Evolutionary conservation across 2,329 filamentous ascomycete species (phyloP).

Genomic region (Helminthosporium solani): DNA sequence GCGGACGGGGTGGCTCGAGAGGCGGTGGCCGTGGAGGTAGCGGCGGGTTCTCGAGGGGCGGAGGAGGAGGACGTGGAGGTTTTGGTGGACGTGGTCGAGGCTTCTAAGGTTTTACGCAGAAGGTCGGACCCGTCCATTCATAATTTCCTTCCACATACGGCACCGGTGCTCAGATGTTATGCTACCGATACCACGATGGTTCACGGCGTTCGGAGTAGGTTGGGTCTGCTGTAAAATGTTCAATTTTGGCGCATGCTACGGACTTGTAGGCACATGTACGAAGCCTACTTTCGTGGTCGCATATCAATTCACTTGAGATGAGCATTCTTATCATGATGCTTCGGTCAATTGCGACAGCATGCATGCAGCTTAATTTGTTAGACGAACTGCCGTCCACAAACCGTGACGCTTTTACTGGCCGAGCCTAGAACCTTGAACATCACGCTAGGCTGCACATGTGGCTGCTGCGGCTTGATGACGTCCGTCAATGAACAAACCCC

Average conservation of each 20-base stretch:
- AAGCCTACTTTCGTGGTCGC: neutral
- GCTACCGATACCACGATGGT: constrained; percentile 31
- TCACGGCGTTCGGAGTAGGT: constrained; percentile 12
- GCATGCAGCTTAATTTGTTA: too few species aligned
- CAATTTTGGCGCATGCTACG: neutral
- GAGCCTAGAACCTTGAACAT: neutral
- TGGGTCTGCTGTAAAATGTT: constrained; percentile 3
- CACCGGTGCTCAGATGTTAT: neutral
- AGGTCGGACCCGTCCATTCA: neutral
- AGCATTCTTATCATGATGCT: neutral
- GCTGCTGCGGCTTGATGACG: constrained; percentile 9
- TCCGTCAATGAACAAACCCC: neutral
- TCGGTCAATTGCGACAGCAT: neutral
- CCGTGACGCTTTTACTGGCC: neutral
- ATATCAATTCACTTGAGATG: neutral
- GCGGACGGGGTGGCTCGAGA: constrained; percentile 43
- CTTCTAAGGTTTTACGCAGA: constrained; percentile 20
- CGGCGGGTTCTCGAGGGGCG: constrained; percentile 36
- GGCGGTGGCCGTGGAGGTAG: constrained; percentile 38
- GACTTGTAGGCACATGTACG: neutral
- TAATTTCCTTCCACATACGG: neutral
- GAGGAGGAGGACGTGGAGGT: constrained; percentile 23
- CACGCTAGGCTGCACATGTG: constrained; percentile 1
- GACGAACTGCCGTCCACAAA: neutral
- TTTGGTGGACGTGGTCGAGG: constrained; percentile 33